Conservation (phyloP, 164 flowering plant genomes). For the Vitis riparia region DNA sequence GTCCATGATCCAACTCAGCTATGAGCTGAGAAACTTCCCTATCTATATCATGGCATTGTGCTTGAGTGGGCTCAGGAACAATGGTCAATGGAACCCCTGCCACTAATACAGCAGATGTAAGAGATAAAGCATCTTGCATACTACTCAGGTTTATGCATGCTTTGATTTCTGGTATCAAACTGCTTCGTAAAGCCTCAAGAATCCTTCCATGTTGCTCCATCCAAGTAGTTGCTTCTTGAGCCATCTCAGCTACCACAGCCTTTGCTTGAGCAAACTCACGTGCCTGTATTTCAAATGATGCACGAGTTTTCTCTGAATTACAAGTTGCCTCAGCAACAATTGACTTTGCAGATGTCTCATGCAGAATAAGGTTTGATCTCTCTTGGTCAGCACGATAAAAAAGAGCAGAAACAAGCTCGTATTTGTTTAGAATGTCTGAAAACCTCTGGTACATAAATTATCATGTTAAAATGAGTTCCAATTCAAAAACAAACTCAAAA, state of each 20-base stretch:
- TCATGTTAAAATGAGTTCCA: conserved; percentile 12
- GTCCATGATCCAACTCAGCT: conserved; percentile 63
- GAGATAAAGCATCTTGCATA: conserved; percentile 62
- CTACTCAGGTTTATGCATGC: conserved; percentile 41
- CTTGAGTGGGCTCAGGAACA: conserved; percentile 98
- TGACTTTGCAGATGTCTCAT: conserved; percentile 82
- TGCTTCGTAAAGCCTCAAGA: conserved; percentile 77
- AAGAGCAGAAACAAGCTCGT: conserved; percentile 70
- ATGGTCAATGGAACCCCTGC: conserved; percentile 89
- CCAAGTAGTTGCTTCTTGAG: conserved; percentile 83
- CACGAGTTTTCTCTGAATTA: conserved; percentile 65
- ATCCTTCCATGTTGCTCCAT: conserved; percentile 87
- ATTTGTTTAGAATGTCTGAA: conserved; percentile 57
- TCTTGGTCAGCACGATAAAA: conserved; percentile 85
- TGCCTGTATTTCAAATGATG: conserved; percentile 71
- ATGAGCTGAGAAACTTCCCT: conserved; percentile 74
- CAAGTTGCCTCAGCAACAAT: conserved; percentile 77
- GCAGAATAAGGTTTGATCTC: conserved; percentile 66
- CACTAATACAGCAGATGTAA: conserved; percentile 76
- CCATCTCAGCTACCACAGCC: conserved; percentile 64
- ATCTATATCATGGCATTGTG: conserved; percentile 85
- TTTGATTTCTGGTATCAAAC: conserved; percentile 60
- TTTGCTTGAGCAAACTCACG: conserved; percentile 84
- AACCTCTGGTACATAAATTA: conserved; percentile 60
- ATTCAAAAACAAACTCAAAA: conserved; percentile 1